Percentiles rank a stretch among this genome's conserved stretches.
phyloP scores from a whole-genome alignment of 2,329 filamentous ascomycete species.

The Emydomyces testavorans region DNA sequence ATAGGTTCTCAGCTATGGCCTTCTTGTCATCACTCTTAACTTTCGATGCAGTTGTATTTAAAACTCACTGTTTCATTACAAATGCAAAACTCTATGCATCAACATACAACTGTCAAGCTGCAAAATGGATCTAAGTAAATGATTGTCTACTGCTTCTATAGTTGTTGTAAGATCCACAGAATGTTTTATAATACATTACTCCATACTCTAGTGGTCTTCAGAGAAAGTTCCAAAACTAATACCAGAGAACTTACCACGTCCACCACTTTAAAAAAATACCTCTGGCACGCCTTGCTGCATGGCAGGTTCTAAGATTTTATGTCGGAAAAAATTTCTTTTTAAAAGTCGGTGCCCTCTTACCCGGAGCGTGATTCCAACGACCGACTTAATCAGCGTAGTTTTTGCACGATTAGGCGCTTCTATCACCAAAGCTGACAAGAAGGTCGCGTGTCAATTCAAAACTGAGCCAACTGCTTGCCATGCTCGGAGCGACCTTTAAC shows the following conservation, averaged over 20 bases:
- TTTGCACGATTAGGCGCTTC: slow-evolving; percentile 8
- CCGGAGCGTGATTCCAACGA: no score
- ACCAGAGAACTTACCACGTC: not conserved
- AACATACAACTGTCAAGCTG: no score
- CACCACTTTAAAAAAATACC: not conserved
- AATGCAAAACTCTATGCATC: no score
- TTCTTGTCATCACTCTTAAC: no score
- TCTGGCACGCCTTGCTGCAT: not conserved
- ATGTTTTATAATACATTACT: not conserved
- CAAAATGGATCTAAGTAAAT: no score
- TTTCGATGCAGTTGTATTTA: no score
- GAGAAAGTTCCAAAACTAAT: not conserved
- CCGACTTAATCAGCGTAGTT: no score
- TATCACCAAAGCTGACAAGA: slow-evolving; percentile 47
- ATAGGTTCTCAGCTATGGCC: no score
- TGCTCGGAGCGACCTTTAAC: slow-evolving; percentile 92
- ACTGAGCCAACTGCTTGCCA: slow-evolving; percentile 97
- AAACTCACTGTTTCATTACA: no score
- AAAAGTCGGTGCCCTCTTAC: no score
- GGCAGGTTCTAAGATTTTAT: not conserved
- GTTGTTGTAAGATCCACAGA: no score
- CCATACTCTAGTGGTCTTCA: not conserved
- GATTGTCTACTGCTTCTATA: no score
- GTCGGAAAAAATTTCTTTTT: not conserved
- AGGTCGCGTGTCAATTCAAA: slow-evolving; percentile 91